phyloP scores from a whole-genome alignment of 2,329 filamentous ascomycete genomes.

The Stagonosporopsis rhizophila region DNA sequence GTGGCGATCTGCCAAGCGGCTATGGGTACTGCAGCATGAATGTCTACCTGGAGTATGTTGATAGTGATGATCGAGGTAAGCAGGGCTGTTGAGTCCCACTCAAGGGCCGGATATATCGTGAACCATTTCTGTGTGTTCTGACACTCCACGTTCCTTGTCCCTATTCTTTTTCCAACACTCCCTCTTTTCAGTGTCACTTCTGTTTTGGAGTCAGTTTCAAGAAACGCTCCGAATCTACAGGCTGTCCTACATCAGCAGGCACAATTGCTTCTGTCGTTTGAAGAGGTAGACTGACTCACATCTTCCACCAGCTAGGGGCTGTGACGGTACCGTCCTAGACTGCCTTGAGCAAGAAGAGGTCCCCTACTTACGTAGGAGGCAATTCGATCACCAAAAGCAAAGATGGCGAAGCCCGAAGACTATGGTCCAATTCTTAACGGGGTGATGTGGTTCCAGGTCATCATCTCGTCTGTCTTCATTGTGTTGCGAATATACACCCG shows the following conservation, averaged over 20 bases:
- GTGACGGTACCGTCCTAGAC: neutral
- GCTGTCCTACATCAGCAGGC: neutral
- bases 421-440: constrained; percentile 34
- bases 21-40: neutral
- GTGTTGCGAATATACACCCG: constrained; percentile 39
- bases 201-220: neutral
- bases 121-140: neutral
- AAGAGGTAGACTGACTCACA: neutral
- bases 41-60: neutral
- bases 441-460: constrained; percentile 43
- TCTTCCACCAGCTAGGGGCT: neutral
- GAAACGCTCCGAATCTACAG: too few relatives aligned
- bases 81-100: constrained; percentile 5
- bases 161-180: neutral
- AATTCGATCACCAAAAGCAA: neutral
- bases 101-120: neutral
- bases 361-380: neutral
- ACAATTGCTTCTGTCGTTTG: neutral
- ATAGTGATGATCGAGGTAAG: neutral
- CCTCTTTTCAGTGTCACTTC: neutral
- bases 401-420: constrained; percentile 32
- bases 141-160: neutral
- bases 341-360: neutral
- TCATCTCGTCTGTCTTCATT: constrained; percentile 34
- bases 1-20: constrained; percentile 16